Evolutionary conservation across 2,329 filamentous ascomycete species (phyloP), one percentile per base, ranked within the genome.

Genomic region (Hypoxylon sp.): DNA sequence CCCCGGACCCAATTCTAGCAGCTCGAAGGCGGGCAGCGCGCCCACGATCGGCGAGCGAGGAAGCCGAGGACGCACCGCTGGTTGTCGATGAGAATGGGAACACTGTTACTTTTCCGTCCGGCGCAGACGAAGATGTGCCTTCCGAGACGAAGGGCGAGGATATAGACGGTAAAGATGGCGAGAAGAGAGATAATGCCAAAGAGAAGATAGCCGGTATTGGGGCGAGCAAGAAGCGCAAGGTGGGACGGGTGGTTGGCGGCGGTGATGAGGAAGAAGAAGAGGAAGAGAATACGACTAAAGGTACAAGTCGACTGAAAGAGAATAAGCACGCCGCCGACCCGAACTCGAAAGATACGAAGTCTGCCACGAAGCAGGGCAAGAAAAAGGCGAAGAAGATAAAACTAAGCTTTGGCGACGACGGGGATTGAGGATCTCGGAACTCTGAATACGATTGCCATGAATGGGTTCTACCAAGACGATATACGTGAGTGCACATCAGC

Each of bases 31-130:
- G 86, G n/a, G 81, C 83, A 52, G 79, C 75, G 13, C 75, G 69
- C 63, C 86, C 82, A 79, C 85, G 84, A 36, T 87, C 86, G 14
- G 87, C 82, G 65, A 89, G 90, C 72, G 90, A 90, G 43, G 89
- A 93, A 66, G 91, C 91, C 11, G 92, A 95, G 72, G 92, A 95
- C 77, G 90, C 85, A 53, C 93, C 93, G 0, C 84, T 93, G 0
- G 89, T 93, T 56, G 88, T 96, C 3, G 87, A 95, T 71, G 92
- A 93, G 76, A 84, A 86, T 3, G 91, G 89, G 53, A 91, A 93
- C 60, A 85, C 90, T 30, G 85, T 90, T 30, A 50, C 79, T 80
- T 72, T 88, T 73, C 68, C 55, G 9, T 43, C 85, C 80, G 73
- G 38, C 14, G 68, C 58, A 34, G 68, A 63, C 13, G 63, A 73